Base-by-base conservation (phyloP, 2,329 filamentous ascomycete species). In the Arthrinium phaeospermum region DNA sequence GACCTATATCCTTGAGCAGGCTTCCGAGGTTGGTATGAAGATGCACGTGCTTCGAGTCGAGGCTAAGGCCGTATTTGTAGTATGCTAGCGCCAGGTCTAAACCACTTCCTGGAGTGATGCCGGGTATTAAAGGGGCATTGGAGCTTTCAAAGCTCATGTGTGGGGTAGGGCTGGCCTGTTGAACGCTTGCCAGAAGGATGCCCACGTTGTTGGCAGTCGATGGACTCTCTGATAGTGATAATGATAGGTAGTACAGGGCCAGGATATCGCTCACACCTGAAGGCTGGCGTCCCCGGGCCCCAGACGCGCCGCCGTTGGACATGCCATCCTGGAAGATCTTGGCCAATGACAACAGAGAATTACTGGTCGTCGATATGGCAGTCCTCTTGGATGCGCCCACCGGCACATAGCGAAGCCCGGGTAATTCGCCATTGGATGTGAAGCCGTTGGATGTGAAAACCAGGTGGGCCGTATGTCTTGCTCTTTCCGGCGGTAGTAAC, bases 181-280 rank as follows among this genome's bases (percentile, higher is more conserved):
- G 96, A 27, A 98, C 93, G 72, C 96, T 94, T 6, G 96, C 96
- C n/a, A 99, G 90, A 41, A 99, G 87, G 71, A 99, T 99, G 3
- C 96, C 96, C 16, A 99, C 95, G 80, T 99, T 99, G 80, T 99
- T 99, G 0, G 96, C 96, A 0, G 96, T 99, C 0, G 96, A 99
- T 2, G 96, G 96, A 78, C 96, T 98, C 68, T 96, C 95, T 75
- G 98, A 96, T 2, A 99, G 87, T 0, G 96, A 97, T 3, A 99
- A 85, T 0, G 96, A 99, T 3, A 99, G 87, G 79, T 99, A 99
- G 81, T 99, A 99, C 16, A 99, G 88, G 1, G 95, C 94, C 47
- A 99, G 84, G 49, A 99, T 98, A 78, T 99, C 96, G 57, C 94
- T 91, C 34, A 98, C 94, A 1, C 94, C 93, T 64, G 92, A 91